Evolutionary conservation across 176 grass and related monocot genomes (phyloP).

Genomic region (Tillandsia leiboldiana): DNA sequence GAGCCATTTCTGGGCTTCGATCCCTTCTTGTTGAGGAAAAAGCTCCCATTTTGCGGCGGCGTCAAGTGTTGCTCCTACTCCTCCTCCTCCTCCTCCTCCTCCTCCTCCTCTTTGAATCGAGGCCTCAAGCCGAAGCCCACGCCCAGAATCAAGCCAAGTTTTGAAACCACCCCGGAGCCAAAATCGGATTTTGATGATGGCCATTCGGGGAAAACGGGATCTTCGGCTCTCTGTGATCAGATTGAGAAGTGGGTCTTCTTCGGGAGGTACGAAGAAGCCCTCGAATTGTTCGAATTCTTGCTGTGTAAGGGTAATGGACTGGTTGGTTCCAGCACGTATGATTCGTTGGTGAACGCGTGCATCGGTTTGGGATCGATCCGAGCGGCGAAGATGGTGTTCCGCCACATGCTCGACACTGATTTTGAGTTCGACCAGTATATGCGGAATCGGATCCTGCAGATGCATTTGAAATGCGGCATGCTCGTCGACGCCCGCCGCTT

Average conservation of each 20-base stretch:
- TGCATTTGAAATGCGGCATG: slow-evolving; percentile 52
- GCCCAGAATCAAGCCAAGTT: slow-evolving; percentile 6
- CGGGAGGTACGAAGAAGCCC: slow-evolving; percentile 43
- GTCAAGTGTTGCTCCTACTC: not conserved
- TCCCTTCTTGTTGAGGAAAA: slow-evolving; percentile 11
- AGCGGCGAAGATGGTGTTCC: slow-evolving; percentile 37
- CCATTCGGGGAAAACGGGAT: not conserved
- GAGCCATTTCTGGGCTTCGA: slow-evolving; percentile 10
- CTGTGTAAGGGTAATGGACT: slow-evolving; percentile 1
- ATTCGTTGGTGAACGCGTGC: slow-evolving; percentile 39
- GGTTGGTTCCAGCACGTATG: slow-evolving; percentile 32
- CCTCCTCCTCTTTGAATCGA: slow-evolving; percentile 4
- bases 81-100: not conserved
- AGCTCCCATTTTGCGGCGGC: not conserved
- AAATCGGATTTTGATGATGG: not conserved
- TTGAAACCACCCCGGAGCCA: not conserved
- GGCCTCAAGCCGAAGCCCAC: slow-evolving; percentile 34
- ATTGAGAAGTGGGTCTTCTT: slow-evolving; percentile 37
- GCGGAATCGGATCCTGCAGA: slow-evolving; percentile 46
- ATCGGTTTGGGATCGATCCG: slow-evolving; percentile 31
- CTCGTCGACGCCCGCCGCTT: slow-evolving; percentile 35
- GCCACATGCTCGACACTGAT: slow-evolving; percentile 38
- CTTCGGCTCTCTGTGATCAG: slow-evolving; percentile 22
- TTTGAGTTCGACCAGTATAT: slow-evolving; percentile 42
- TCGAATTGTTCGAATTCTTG: slow-evolving; percentile 50